Evolutionary conservation across 1,284 basidiomycete species (phyloP).

Genomic region (Laetiporus sulphureus): DNA sequence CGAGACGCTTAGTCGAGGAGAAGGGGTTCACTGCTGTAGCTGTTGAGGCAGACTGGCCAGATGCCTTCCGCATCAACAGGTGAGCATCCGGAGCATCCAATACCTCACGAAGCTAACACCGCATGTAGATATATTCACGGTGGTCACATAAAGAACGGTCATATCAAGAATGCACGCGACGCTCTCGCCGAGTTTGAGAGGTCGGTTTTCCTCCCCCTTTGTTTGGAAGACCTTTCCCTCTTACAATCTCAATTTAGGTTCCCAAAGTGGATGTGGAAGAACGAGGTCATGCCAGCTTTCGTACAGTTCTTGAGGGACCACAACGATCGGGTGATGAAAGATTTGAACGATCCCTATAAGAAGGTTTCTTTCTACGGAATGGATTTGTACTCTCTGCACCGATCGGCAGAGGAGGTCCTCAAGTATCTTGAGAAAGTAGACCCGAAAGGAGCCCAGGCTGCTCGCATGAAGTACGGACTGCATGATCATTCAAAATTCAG

Average conservation of each 20-base stretch:
- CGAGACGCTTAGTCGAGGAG: slow-evolving; percentile 23
- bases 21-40: slow-evolving; percentile 26
- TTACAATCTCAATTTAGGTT: slow-evolving; percentile 16
- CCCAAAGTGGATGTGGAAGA: slow-evolving; percentile 29
- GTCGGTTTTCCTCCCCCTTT: too few relatives aligned
- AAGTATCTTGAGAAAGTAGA: slow-evolving; percentile 22
- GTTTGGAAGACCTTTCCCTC: background rate
- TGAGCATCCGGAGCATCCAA: slow-evolving; percentile 4
- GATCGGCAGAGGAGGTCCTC: slow-evolving; percentile 21
- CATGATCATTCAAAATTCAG: background rate
- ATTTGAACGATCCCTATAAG: slow-evolving; percentile 12
- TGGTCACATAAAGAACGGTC: slow-evolving; percentile 4
- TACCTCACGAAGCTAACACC: slow-evolving; percentile 2
- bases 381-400: slow-evolving; percentile 24
- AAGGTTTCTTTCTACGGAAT: slow-evolving; percentile 24
- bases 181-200: too few relatives aligned
- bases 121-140: slow-evolving; percentile 18
- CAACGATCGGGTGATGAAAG: slow-evolving; percentile 16
- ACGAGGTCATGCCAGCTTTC: slow-evolving; percentile 24
- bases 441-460: slow-evolving; percentile 19
- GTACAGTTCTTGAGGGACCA: slow-evolving; percentile 17
- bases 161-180: too few relatives aligned
- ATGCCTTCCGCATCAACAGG: slow-evolving; percentile 24
- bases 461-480: slow-evolving; percentile 18
- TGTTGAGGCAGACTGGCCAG: slow-evolving; percentile 26